Percentiles rank a stretch among this genome's conserved stretches.
phyloP scores from a whole-genome alignment of 2,329 filamentous ascomycete genomes.

The Botryotinia globosa region DNA sequence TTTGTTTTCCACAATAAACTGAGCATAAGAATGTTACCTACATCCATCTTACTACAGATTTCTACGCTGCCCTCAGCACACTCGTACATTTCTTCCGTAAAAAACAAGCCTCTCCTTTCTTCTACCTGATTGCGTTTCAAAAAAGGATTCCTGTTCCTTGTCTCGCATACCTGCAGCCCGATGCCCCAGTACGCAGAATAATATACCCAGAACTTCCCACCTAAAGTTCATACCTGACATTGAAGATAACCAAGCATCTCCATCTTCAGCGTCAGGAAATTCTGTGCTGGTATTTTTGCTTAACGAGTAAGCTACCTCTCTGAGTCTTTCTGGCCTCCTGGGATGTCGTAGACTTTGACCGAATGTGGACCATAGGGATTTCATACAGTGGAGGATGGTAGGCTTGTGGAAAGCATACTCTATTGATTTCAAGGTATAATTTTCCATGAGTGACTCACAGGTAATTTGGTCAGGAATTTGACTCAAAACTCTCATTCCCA shows the following conservation, averaged over 20 bases:
- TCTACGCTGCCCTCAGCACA: slow-evolving; percentile 40
- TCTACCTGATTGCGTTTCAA: slow-evolving; percentile 29
- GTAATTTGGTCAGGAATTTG: slow-evolving; percentile 2
- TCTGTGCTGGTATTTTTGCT: slow-evolving; percentile 34
- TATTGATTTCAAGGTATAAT: background rate
- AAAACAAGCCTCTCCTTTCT: slow-evolving; percentile 31
- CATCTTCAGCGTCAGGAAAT: slow-evolving; percentile 33
- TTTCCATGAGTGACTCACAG: slow-evolving; percentile 3
- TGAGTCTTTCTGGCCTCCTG: slow-evolving; percentile 27
- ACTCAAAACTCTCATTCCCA: background rate
- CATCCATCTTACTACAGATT: slow-evolving; percentile 37
- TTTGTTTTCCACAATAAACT: slow-evolving; percentile 36
- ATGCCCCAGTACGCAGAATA: slow-evolving; percentile 26
- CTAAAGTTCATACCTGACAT: slow-evolving; percentile 34
- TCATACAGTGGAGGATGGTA: slow-evolving; percentile 1
- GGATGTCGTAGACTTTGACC: slow-evolving; percentile 27
- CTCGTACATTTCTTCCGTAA: slow-evolving; percentile 35
- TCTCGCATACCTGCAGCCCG: slow-evolving; percentile 25
- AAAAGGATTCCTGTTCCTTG: slow-evolving; percentile 30
- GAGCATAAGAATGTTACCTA: background rate
- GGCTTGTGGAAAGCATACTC: slow-evolving; percentile 14
- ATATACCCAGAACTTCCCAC: slow-evolving; percentile 36
- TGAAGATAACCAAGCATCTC: slow-evolving; percentile 33
- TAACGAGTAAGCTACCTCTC: slow-evolving; percentile 28
- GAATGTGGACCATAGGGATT: slow-evolving; percentile 32